Evolutionary conservation across 495 filamentous ascomycete genomes (phyloP).

Genomic region (Penicillium cosmopolitanum): DNA sequence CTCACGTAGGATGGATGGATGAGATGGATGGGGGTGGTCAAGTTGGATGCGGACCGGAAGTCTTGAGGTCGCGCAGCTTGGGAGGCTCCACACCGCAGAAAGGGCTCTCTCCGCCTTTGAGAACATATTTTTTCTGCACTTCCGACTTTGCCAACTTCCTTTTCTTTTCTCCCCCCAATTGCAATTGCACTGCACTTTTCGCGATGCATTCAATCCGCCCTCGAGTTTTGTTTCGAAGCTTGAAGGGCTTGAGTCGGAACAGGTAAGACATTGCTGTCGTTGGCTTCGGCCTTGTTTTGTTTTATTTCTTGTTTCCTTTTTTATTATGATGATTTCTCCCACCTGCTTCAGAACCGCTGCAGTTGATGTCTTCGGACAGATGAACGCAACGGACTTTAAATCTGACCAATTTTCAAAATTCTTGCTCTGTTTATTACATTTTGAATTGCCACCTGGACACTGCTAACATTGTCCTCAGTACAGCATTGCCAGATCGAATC

Average conservation of each 20-base stretch:
- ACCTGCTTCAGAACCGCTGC: conserved; percentile 85
- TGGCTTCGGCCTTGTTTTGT: conserved; percentile 7
- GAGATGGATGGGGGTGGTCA: conserved; percentile 9
- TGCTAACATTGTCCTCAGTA: conserved; percentile 33
- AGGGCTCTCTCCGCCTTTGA: conserved; percentile 21
- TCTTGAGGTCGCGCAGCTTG: conserved; percentile 36
- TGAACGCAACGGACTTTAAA: conserved; percentile 43
- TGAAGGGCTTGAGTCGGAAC: conserved; percentile 24
- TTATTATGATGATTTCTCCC: conserved; percentile 56
- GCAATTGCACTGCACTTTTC: conserved; percentile 14
- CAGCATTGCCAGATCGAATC: conserved; percentile 26
- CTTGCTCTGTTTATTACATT: conserved; percentile 12
- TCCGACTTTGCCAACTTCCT: conserved; percentile 19
- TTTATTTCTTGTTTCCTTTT: conserved; percentile 12
- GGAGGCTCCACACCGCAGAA: conserved; percentile 28
- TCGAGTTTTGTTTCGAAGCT: conserved; percentile 32
- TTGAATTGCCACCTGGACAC: conserved; percentile 9
- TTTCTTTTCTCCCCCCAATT: conserved; percentile 15
- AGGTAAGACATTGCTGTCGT: conserved; percentile 41
- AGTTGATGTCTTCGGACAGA: conserved; percentile 68
- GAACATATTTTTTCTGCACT: conserved; percentile 22
- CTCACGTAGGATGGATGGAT: conserved; percentile 9
- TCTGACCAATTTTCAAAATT: conserved; percentile 23
- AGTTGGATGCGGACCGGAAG: conserved; percentile 19
- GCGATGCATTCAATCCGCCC: conserved; percentile 45